Base-by-base conservation (phyloP, 148 eudicot species). In the Camellia lanceoleosa region DNA sequence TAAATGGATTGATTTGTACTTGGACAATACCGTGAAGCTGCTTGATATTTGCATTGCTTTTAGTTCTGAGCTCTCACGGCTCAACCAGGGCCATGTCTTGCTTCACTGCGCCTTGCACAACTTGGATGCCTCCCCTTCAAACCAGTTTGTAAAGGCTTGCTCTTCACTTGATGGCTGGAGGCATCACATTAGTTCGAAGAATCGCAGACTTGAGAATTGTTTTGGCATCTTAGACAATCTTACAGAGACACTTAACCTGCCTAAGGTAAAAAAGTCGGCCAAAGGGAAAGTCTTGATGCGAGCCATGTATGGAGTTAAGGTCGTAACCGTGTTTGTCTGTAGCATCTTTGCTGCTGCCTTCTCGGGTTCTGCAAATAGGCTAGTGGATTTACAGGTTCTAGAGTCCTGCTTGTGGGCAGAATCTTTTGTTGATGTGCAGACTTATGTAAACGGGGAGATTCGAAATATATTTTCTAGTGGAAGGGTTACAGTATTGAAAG, bases 1-100 rank as follows among this genome's bases (percentile, higher is more conserved):
- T 69, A 96, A 91, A 55, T 96, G 98, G 99, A 87, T 96, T 23
- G 95, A 96, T 78, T 83, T 92, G n/a, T 96, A 96, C 84, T 81
- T 96, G 82, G 95, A 92, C 80, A 88, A 92, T 67, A 96, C 91
- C 73, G 92, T 92, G 73, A 91, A 93, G 80, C 71, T 96, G 84
- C 89, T 96, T 16, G 99, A 96, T 83, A 84, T 96, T 43, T 91
- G 91, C 83, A 89, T 83, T 82, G 93, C 91, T 73, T 84, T 93
- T 69, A 88, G 86, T 77, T 89, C 97, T 67, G 95, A 96, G 84
- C 82, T 93, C 19, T 89, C 95, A 13, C 85, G 91, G 46, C 76
- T 92, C 63, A 89, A 83, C 71, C 98, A 92, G 85, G 95, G 98
- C 56, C 86, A 89, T 61, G 92, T 93, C 7, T 81, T 82, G 68